Base-by-base conservation (phyloP, 2,329 filamentous ascomycete species). In the Cadophora malorum region DNA sequence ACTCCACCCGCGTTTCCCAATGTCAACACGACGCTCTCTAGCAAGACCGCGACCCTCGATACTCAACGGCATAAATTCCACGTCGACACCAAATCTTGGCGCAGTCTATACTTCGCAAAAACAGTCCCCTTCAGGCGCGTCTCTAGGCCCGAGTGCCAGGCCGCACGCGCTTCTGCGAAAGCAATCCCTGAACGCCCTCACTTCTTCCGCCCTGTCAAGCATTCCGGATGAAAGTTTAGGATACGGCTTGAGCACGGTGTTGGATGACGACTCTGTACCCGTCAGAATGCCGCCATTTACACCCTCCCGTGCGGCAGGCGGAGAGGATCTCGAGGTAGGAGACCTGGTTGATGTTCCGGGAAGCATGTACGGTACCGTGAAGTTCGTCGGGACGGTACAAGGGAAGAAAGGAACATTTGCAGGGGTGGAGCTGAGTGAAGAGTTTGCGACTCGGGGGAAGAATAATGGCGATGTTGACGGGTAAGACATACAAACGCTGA, bases 401-500 rank as follows among this genome's bases (percentile, higher is more conserved):
- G 94, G 94, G 71, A 97, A 97, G 83, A 93, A 91, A 74, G 96
- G 96, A 62, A 87, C 88, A 23, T 99, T 99, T 83, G 94, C 93
- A 38, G 96, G 96, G 56, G 92, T 99, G 45, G 96, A 99, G 80
- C 84, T 99, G 71, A 88, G 90, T 75, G 83, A 87, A 64, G 92
- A 97, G 73, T 96, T 91, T 82, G 92, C 94, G 41, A 80, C 85
- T 63, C 88, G 91, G 77, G 96, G 96, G 41, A 99, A 99, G 84
- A 99, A 99, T 78, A 96, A 88, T 76, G 96, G 96, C 71, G 94
- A 97, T 79, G 96, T 98, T 65, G 95, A 98, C 74, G 96, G 95
- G 92, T 95, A 85, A 80, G 88, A 79, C 70, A 73, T 53, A 77
- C 71, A 72, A 72, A 71, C 68, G 69, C 65, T 63, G 60, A 53